Percentiles rank a stretch among this genome's conserved stretches.
phyloP scores from a whole-genome alignment of 2,329 filamentous ascomycete genomes.

The Arthroderma sp. region DNA sequence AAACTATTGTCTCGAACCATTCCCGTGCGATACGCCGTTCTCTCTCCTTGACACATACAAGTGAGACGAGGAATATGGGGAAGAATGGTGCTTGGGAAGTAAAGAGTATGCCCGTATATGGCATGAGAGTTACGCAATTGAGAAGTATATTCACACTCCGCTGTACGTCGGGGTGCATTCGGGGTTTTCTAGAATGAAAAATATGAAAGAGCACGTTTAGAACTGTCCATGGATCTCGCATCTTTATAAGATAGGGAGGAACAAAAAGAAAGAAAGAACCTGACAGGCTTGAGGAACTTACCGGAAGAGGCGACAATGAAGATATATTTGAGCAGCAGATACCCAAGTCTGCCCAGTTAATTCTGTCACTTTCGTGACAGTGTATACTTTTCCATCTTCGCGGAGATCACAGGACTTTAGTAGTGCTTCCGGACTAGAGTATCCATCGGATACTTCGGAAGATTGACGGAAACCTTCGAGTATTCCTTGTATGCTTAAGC shows the following conservation, averaged over 20 bases:
- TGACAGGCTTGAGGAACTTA: neutral
- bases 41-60: constrained; percentile 4
- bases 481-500: constrained; percentile 2
- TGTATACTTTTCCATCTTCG: constrained; percentile 6
- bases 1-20: constrained; percentile 3
- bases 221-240: no score
- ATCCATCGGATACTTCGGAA: constrained; percentile 8
- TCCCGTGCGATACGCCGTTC: constrained; percentile 5
- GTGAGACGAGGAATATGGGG: constrained; percentile 5
- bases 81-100: constrained; percentile 9
- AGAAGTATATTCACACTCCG: neutral
- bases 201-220: no score
- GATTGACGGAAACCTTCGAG: constrained; percentile 8
- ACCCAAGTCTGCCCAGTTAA: constrained; percentile 9
- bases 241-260: no score
- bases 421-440: constrained; percentile 3
- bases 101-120: constrained; percentile 6
- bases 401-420: constrained; percentile 8
- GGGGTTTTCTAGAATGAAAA: constrained; percentile 4
- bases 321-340: constrained; percentile 9
- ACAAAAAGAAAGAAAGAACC: neutral
- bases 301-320: constrained; percentile 9
- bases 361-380: constrained; percentile 6
- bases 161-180: constrained; percentile 8
- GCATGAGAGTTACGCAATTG: constrained; percentile 5